Percentiles rank a stretch among this genome's conserved stretches.
These are phyloP conservation scores for Dioscorea alata DNA, from an alignment of 106 monocot species.

Conservation along the genomic window DNA sequence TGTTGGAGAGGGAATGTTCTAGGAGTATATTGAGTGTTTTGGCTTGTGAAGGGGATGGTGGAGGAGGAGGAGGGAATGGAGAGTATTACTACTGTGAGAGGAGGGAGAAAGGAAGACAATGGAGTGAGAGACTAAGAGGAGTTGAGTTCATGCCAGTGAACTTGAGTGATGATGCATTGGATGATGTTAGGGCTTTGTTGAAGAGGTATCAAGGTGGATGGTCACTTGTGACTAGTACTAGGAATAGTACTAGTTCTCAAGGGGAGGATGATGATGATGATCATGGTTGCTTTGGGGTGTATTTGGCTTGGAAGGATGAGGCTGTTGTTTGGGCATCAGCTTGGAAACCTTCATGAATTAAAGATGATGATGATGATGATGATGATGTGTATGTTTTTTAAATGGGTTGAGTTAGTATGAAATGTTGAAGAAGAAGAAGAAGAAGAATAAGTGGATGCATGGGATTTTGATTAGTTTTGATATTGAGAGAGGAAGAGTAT, in stretches of 20 bases:
- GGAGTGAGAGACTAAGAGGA: slow-evolving; percentile 27
- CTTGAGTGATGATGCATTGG: slow-evolving; percentile 44
- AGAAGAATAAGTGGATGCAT: too few relatives aligned
- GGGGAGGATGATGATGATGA: not conserved
- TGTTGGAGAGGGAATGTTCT: slow-evolving; percentile 45
- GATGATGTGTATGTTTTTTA: not conserved
- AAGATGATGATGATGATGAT: not conserved
- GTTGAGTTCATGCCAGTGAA: slow-evolving; percentile 10
- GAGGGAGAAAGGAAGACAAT: slow-evolving; percentile 45
- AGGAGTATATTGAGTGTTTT: slow-evolving; percentile 36
- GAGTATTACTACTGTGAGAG: slow-evolving; percentile 20
- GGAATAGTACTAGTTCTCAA: not conserved
- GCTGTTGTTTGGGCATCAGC: slow-evolving; percentile 63
- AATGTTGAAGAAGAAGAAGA: not conserved
- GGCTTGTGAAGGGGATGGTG: slow-evolving; percentile 18
- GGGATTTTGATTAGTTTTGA: not conserved
- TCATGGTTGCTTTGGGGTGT: slow-evolving; percentile 19
- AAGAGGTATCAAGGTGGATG: slow-evolving; percentile 41
- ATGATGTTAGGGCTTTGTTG: slow-evolving; percentile 41
- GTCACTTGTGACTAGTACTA: slow-evolving; percentile 12
- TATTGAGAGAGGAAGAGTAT: not conserved
- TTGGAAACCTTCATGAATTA: slow-evolving; percentile 33
- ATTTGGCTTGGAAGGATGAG: slow-evolving; percentile 57
- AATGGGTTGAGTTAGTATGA: not conserved
- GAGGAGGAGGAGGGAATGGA: not conserved